phyloP scores from a whole-genome alignment of 768 basidiomycete genomes.

The Leccinum imitatum region DNA sequence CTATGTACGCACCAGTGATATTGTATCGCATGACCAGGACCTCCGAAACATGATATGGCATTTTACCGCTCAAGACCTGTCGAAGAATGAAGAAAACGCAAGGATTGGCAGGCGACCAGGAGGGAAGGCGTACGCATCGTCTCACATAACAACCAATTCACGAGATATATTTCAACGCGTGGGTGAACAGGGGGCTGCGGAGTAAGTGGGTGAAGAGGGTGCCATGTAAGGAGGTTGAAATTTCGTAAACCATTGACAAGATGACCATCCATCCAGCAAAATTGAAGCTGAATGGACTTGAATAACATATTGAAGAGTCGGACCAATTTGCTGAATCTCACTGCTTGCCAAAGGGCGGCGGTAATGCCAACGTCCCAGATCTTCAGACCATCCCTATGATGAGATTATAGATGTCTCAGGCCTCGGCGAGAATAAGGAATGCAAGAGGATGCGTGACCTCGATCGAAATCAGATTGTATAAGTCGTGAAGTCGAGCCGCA shows the following conservation, averaged over 20 bases:
- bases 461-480: neutral
- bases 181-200: slow-evolving; percentile 6
- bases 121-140: neutral
- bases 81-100: neutral
- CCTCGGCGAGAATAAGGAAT: slow-evolving; percentile 4
- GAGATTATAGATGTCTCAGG: slow-evolving; percentile 8
- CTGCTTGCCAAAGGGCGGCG: slow-evolving; percentile 24
- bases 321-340: slow-evolving; percentile 16
- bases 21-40: too few relatives aligned
- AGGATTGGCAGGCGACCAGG: neutral
- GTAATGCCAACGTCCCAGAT: slow-evolving; percentile 38
- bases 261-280: slow-evolving; percentile 10
- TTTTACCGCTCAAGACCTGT: slow-evolving; percentile 22
- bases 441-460: neutral
- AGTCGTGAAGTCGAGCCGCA: neutral
- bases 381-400: slow-evolving; percentile 29
- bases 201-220: slow-evolving; percentile 14
- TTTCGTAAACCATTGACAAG: slow-evolving; percentile 19
- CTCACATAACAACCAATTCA: neutral
- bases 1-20: too few relatives aligned
- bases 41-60: slow-evolving; percentile 16
- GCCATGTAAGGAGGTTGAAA: slow-evolving; percentile 12
- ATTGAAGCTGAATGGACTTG: slow-evolving; percentile 12
- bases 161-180: neutral
- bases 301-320: slow-evolving; percentile 12